These are phyloP conservation scores for Acmispon strigosus DNA, from an alignment of 306 rosid species.

Conservation along the genomic window DNA sequence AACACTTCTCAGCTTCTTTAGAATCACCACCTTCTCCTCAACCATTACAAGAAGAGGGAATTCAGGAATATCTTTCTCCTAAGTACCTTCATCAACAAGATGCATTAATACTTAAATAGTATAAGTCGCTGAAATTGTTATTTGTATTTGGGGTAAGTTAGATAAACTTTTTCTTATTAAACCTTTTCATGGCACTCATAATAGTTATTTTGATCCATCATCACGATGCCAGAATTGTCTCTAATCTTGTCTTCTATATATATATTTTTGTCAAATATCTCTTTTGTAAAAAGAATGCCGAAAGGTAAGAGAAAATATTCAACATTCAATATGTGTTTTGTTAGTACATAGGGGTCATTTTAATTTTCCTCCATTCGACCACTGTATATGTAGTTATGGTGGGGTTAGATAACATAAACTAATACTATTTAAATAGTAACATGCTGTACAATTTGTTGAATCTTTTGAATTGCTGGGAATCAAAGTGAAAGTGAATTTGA, in stretches of 20 bases:
- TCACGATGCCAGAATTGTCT: not conserved
- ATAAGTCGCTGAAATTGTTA: not conserved
- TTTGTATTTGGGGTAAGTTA: too few species aligned
- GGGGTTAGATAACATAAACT: not conserved
- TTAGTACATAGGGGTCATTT: not conserved
- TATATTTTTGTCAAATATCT: not conserved
- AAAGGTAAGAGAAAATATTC: not conserved
- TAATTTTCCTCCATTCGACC: not conserved
- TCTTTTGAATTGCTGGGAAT: constrained; percentile 47
- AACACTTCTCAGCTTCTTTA: constrained; percentile 32
- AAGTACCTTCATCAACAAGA: not conserved
- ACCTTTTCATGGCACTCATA: not conserved
- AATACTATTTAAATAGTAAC: not conserved
- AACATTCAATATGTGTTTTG: not conserved
- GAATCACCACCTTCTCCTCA: constrained; percentile 30
- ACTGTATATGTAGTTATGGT: too few species aligned
- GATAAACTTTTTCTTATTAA: too few species aligned
- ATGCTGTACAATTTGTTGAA: not conserved
- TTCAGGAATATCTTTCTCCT: not conserved
- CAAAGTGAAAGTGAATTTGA: constrained; percentile 90
- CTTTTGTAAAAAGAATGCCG: not conserved
- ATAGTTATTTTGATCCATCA: not conserved
- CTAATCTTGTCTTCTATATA: not conserved
- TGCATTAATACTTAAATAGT: not conserved
- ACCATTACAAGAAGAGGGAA: constrained; percentile 25